Percentiles rank a stretch among this genome's conserved stretches.
phyloP scores from a whole-genome alignment of 2,329 filamentous ascomycete species.

The Dryadomyces quercus-mongolicae region DNA sequence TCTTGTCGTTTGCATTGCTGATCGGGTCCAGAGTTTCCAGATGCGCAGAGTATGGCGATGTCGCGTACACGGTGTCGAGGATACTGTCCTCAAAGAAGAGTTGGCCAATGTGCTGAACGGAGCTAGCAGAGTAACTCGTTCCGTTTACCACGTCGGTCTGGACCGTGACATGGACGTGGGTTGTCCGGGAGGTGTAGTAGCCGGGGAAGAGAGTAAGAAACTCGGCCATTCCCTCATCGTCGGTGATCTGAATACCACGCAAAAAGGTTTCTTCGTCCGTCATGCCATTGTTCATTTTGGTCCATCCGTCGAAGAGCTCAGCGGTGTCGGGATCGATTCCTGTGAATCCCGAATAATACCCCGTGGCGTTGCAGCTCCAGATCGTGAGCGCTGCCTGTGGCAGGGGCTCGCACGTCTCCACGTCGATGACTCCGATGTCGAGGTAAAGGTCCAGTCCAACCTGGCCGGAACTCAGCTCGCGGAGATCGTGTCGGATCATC shows the following conservation, averaged over 20 bases:
- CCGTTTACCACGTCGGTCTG: conserved; percentile 25
- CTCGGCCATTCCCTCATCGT: conserved; percentile 32
- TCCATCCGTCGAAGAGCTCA: conserved; percentile 16
- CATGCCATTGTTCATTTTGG: conserved; percentile 24
- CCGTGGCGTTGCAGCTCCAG: conserved; percentile 34
- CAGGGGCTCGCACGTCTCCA: conserved; percentile 29
- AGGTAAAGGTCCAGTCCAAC: conserved; percentile 28
- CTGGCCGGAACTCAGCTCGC: conserved; percentile 15
- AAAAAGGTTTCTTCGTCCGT: conserved; percentile 28
- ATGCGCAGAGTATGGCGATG: conserved; percentile 33
- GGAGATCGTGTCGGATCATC: conserved; percentile 26
- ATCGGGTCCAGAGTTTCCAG: conserved; percentile 26
- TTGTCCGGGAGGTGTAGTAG: conserved; percentile 26
- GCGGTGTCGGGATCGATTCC: background rate
- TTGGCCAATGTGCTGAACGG: conserved; percentile 49
- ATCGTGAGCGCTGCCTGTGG: conserved; percentile 27
- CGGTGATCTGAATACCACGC: conserved; percentile 32
- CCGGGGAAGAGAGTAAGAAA: conserved; percentile 36
- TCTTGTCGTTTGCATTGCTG: conserved; percentile 17
- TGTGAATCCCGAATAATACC: conserved; percentile 30
- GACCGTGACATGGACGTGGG: conserved; percentile 29
- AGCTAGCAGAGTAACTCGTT: conserved; percentile 26
- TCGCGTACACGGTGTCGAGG: conserved; percentile 34
- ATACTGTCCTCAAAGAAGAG: conserved; percentile 52
- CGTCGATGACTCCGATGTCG: conserved; percentile 32